Base-by-base conservation (phyloP, 2,329 filamentous ascomycete species). In the Trichoderma semiorbis region DNA sequence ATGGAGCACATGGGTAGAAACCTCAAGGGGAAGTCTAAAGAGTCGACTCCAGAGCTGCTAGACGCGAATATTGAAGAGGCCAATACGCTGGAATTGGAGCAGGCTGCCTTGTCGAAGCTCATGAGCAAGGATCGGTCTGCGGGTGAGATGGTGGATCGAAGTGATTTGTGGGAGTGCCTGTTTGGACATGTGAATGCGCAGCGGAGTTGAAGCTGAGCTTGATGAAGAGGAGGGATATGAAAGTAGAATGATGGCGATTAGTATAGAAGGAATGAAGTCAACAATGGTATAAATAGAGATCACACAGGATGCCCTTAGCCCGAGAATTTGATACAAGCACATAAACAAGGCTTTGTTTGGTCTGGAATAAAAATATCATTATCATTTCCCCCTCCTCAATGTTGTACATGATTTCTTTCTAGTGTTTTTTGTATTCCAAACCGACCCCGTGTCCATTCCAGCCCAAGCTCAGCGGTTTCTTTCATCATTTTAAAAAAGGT, bases 131-230 rank as follows among this genome's bases (percentile, higher is more conserved):
- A 90, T 30, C 88, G 88, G 70, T 86, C 88, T 2, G 91, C 91
- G 0, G 95, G 95, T 0, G 96, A 98, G 81, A 84, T 93, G 71
- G 93, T 98, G 3, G 86, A 89, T 58, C 88, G 92, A 74, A 87
- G 90, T 14, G 95, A 98, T 79, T 78, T 98, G 57, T 98, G 95
- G 95, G 89, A 90, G 74, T 98, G 95, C 80, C 83, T 98, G 1
- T 98, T 98, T 84, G 92, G 93, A 0, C 81, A 84, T 63, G 85
- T 85, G 18, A 78, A 78, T 43, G 81, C n/a, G n/a, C 30, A 76
- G 26, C 70, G 66, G 43, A 69, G 69, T 5, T 72, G 74, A 68
- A 55, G 50, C 3, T 18, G 60, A 65, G 43, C 5, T 43, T 26
- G n/a, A 63, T 7, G 61, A 32, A 7, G 7, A 12, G 11, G 14